Base-by-base conservation (phyloP, 1,284 basidiomycete genomes). In the Ustilago vetiveriae region DNA sequence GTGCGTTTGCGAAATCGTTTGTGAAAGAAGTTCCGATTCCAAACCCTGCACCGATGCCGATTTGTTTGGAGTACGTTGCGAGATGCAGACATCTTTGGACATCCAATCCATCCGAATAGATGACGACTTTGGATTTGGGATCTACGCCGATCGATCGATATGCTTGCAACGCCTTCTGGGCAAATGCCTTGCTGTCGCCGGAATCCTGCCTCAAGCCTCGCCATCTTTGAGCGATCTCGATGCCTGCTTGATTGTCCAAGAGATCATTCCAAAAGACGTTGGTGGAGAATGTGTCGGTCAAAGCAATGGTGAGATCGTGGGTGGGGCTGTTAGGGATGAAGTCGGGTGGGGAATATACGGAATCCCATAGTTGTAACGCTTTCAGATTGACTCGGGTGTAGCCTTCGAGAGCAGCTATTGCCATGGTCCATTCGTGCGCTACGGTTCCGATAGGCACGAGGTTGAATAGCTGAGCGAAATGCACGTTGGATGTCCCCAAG, bases 401-500 rank as follows among this genome's bases (percentile, higher is more conserved):
- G 2, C 77, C 78, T 13, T 53, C 42, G 1, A 80, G 44, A 6
- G 78, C 78, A 3, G 79, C 80, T 8, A 82, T 53, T 2, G 69
- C 80, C 80, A 82, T 82, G 30, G 78, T 80, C 79, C 78, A 82
- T 51, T 82, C 80, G 53, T 82, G 80, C 3, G 80, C 80, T 16
- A 82, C 70, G 4, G 80, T 82, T 13, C 80, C 80, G 51, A 75
- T 62, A 26, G 80, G 79, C 2, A 51, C 46, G 2, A 82, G 51
- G 23, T 60, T 42, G 56, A 56, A 81, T 10, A 66, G 33, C 11
- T 73, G 72, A 0, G 80, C 80, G 19, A 81, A 65, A 38, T 75
- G 70, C 33, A 82, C 75, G 38, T 82, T 80, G 56, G 63, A 70
- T 0, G 79, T 82, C 13, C 80, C 94, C n/a, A 85, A 82, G 19